A percentile compares a stretch with the other conserved stretches of the same genome.
These are phyloP conservation scores for Zygoascus biomembranicola DNA, from an alignment of 805 yeast genomes.

Conservation along the genomic window DNA sequence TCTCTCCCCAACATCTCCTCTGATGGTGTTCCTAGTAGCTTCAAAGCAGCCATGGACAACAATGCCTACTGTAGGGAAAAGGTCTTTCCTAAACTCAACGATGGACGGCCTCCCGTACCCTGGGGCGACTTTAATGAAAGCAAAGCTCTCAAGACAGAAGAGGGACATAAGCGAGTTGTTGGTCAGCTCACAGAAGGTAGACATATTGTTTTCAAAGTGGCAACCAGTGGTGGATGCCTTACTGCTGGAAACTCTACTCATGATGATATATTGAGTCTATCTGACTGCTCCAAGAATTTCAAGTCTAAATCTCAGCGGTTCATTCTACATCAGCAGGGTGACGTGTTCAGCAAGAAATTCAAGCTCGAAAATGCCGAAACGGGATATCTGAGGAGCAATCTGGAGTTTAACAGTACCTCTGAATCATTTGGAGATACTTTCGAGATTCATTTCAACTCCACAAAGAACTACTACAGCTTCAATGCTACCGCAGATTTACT, in stretches of 20 bases:
- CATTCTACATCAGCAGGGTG: slow-evolving; percentile 5
- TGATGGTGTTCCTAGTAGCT: slow-evolving; percentile 6
- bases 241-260: neutral
- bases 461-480: neutral
- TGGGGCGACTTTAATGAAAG: slow-evolving; percentile 15
- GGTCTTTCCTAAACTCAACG: slow-evolving; percentile 7
- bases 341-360: slow-evolving; percentile 4
- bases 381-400: neutral
- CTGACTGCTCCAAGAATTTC: neutral
- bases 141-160: slow-evolving; percentile 13
- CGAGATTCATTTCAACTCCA: neutral
- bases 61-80: slow-evolving; percentile 3
- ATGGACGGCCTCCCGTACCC: slow-evolving; percentile 14
- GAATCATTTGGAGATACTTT: neutral
- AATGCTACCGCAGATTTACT: neutral
- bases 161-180: slow-evolving; percentile 15
- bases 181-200: slow-evolving; percentile 21
- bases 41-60: slow-evolving; percentile 1
- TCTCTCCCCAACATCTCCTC: slow-evolving; percentile 10
- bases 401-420: neutral
- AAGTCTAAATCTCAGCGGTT: neutral
- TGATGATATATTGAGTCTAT: neutral
- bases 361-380: neutral
- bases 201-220: slow-evolving; percentile 9
- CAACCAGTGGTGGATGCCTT: neutral